Evolutionary conservation across 371 early-diverging fungal genomes (phyloP), one percentile per base, ranked within the genome.

Genomic region (Mycotypha africana): DNA sequence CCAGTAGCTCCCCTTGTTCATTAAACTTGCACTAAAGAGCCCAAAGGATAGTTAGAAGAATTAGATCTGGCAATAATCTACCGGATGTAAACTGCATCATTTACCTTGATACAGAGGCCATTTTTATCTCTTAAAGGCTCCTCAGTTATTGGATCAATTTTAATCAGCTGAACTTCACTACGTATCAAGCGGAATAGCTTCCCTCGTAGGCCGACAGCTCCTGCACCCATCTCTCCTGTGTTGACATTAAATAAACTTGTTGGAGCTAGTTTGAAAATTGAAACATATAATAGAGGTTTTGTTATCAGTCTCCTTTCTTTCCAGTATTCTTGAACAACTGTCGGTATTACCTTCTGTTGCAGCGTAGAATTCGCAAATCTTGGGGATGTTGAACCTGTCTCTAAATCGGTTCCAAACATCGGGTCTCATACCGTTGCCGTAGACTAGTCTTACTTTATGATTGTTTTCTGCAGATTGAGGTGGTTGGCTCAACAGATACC

Each of bases 371-470:
- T 82, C 83, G 38, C 66, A 63, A n/a, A 82, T 63, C n/a, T 59
- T 56, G 3, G 47, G 30, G 31, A 82, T 75, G 26, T 53, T 59
- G 40, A 82, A 82, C 42, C 62, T 53, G 2, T 74, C 62, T 48
- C 62, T 65, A 53, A 87, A 72, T 14, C 49, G 52, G 12, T 38
- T 51, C 86, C 86, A 87, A 16, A 85, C 71, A 46, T 87, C 87
- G 7, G 77, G 69, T 4, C 83, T 61, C 57, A 87, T 72, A 11
- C 87, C 87, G 47, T 87, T 87, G 33, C 87, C 87, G 33, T 82
- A 73, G 10, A 74, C 69, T 20, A 78, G 31, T 10, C 79, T 64
- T 3, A 82, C 51, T 8, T 56, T 43, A 42, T 79, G 73, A 7
- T 64, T 49, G 23, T 55, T 60, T 40, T 86, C 86, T 24, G 50